Evolutionary conservation across 2,329 filamentous ascomycete genomes (phyloP), one percentile per base, ranked within the genome.

Genomic region (Colletotrichum liriopes): DNA sequence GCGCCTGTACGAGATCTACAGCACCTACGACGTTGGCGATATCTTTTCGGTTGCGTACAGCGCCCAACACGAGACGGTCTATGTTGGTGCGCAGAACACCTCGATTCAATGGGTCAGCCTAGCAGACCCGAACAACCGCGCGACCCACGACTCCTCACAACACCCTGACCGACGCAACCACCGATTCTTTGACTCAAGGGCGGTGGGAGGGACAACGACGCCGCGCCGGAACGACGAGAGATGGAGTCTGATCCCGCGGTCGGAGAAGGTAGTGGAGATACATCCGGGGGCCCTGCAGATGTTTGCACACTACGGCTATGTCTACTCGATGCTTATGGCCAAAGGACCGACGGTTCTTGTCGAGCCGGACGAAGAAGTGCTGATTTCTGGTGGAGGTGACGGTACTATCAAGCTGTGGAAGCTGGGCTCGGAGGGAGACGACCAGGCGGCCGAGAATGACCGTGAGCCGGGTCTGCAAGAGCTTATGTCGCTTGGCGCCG

Each of bases 21-120:
- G 95, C 74, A 93, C 92, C 60, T 96, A 97, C 82, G 96, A 98
- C 77, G 93, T 98, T 51, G 96, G 96, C 72, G 96, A 99, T 83
- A 91, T 99, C 71, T 98, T 98, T 81, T 97, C 94, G 76, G 92
- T 98, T n/a, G 93, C 93, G 1, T 98, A 97, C 81, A 98, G 95
- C 5, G 85, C 91, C 8, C 88, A 91, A 75, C 87, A 94, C 77
- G 90, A 96, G 76, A 97, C 93, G 0, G 88, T 98, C 5, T 98
- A 98, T 81, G 89, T 98, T 54, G 96, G 96, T 69, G 94, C 95
- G 0, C 96, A 98, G 80, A 98, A 98, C 79, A 96, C 95, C 9
- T 94, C 93, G 49, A 96, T 98, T 64, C 95, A 98, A 86, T 99
- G 96, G 96, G 93, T 94, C 77, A 89, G 92, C 75, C 84, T 98